Evolutionary conservation across 2,329 filamentous ascomycete species (phyloP), one percentile per base, ranked within the genome.

Genomic region (Penicillium sclerotiorum): DNA sequence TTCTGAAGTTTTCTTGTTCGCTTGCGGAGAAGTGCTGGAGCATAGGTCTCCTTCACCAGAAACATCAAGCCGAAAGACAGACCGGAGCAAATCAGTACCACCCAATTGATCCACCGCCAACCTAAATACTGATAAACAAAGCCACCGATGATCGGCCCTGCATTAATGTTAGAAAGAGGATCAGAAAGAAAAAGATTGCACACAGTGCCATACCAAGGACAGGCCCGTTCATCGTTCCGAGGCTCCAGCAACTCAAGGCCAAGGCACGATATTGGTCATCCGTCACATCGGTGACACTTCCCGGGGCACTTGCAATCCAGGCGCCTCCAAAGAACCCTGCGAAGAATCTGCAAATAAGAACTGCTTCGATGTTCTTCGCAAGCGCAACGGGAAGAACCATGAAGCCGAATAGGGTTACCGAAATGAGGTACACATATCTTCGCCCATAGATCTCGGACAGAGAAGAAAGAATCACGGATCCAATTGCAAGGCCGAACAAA

Each of bases 31-130:
- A 91, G 78, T 1, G 76, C 76, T 1, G 88, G 88, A 1, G 82
- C 80, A 58, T 92, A 92, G 0, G 88, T 90, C 70, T 93, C 89
- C 53, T 80, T 80, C 20, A 86, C 75, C 1, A 78, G 75, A 3
- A 75, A 63, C 58, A 89, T 80, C 53, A 83, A 69, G n/a, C 79
- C 48, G 47, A 83, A 80, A 0, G 80, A 82, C 0, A 77, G 75
- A 0, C 81, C 87, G 0, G 81, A 79, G 5, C 87, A 77, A 47
- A 92, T 90, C 57, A 90, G 69, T 9, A 87, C 80, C 7, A 91
- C 75, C 86, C 88, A 94, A 62, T 87, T 87, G 13, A 84, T 85
- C 88, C 89, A 94, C 23, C 89, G 74, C 90, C 90, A 95, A 2
- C 88, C 89, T 3, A 91, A 74, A 53, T 61, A 59, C 28, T 62